Evolutionary conservation across 2,329 filamentous ascomycete genomes (phyloP).

Genomic region (Xylaria sp.): DNA sequence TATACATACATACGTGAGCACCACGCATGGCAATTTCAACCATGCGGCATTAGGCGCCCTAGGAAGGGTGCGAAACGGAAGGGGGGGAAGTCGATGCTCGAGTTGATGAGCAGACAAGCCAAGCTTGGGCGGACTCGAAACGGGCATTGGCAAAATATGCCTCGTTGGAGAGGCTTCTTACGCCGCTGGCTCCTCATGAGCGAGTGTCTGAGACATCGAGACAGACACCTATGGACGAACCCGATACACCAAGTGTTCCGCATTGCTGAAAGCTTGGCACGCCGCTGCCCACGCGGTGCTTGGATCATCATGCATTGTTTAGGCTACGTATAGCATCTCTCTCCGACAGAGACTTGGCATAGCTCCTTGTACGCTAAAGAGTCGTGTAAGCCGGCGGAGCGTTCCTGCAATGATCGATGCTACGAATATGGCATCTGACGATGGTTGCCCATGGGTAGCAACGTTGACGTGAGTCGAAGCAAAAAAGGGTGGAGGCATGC

Average conservation of each 20-base stretch:
- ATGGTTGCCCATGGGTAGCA: background rate
- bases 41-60: conserved; percentile 8
- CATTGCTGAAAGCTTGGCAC: conserved; percentile 30
- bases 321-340: background rate
- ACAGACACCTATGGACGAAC: conserved; percentile 35
- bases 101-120: conserved; percentile 4
- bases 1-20: background rate
- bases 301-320: conserved; percentile 18
- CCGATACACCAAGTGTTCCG: conserved; percentile 46
- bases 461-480: background rate
- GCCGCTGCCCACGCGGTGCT: conserved; percentile 3
- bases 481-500: background rate
- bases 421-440: background rate
- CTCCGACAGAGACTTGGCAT: conserved; percentile 1
- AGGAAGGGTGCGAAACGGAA: conserved; percentile 16
- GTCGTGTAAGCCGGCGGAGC: background rate
- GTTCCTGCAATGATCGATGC: background rate
- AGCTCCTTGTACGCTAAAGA: background rate
- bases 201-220: conserved; percentile 24
- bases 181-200: conserved; percentile 3
- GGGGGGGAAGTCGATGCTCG: background rate
- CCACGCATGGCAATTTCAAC: background rate
- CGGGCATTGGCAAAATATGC: conserved; percentile 1
- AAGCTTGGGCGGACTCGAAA: conserved; percentile 16
- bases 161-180: conserved; percentile 2